These are phyloP conservation scores for Stachybotrys echinatus DNA, from an alignment of 2,329 filamentous ascomycete genomes.

Conservation along the genomic window DNA sequence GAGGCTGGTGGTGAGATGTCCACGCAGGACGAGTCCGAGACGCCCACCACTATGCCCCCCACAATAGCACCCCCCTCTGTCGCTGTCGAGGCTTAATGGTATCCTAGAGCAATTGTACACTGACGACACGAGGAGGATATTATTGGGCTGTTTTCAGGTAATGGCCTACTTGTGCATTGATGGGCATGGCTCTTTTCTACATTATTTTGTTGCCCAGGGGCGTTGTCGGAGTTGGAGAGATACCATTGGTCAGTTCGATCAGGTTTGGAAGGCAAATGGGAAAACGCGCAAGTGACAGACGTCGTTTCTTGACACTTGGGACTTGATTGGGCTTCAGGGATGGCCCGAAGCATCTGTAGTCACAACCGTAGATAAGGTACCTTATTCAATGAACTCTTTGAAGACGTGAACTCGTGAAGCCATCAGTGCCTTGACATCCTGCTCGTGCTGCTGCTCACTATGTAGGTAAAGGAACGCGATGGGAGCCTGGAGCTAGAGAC, in stretches of 20 bases:
- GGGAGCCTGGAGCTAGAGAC: background rate
- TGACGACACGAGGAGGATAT: background rate
- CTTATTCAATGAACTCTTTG: no score
- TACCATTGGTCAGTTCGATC: conserved; percentile 29
- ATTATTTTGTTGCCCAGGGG: conserved; percentile 28
- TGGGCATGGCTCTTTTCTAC: conserved; percentile 17
- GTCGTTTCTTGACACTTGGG: no score
- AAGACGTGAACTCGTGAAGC: no score
- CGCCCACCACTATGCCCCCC: conserved; percentile 21
- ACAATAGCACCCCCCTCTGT: conserved; percentile 15
- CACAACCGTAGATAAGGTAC: background rate
- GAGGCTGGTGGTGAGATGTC: conserved; percentile 61
- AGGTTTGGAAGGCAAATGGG: conserved; percentile 16
- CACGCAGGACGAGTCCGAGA: conserved; percentile 39
- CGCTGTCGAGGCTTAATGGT: conserved; percentile 30
- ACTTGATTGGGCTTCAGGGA: no score
- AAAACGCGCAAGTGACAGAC: conserved; percentile 1
- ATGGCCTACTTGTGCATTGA: conserved; percentile 6
- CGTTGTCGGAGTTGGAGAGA: conserved; percentile 26
- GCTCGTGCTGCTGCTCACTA: no score
- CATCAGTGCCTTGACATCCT: no score
- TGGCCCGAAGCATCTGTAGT: background rate
- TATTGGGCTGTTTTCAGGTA: background rate
- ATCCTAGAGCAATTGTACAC: background rate
- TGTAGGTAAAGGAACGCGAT: background rate